Evolutionary conservation across 192 early-diverging fungal genomes (phyloP), one percentile per base, ranked within the genome.

Genomic region (Lobosporangium transversale): DNA sequence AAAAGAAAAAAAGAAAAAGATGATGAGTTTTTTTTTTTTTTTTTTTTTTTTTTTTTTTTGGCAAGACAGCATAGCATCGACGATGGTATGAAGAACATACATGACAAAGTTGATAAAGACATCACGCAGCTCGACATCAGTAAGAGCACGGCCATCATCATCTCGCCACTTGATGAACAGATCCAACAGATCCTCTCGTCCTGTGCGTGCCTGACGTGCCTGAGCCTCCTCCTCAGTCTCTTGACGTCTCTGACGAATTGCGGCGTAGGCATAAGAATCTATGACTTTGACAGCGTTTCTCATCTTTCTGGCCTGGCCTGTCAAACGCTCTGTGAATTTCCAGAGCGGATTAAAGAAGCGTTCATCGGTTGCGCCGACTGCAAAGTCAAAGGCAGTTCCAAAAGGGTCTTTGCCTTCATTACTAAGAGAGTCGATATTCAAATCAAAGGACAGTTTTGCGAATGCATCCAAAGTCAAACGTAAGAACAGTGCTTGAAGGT

Each of bases 351-450:
- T 70, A 36, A 79, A 49, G 29, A 82, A 65, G 0, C 81, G 71
- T 14, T 59, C 35, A 11, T 61, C 51, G 1, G 80, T 80, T 5
- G 32, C 53, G 30, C 53, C 52, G 66, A 87, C 86, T 11, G 74
- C 81, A 24, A 59, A 67, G 52, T 89, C 87, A 62, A 89, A 89
- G 11, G 86, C 62, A 3, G 35, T 47, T 0, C 85, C 87, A 79
- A 89, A 87, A 7, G 62, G 70, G 18, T 79, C 63, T 30, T 78
- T 71, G 20, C 67, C 80, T 1, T 65, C 68, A 23, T 49, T 66
- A 26, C 66, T 49, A 14, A 88, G 37, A 24, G 83, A 66, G 26
- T 81, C 53, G n/a, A 86, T 62, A 12, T 84, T 58, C 29, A 80
- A 76, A 23, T 84, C 86, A 68, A 87, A 89, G 6, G 70, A 74